Evolutionary conservation across 306 rosid species (phyloP).

Genomic region (Boehmeria nivea): DNA sequence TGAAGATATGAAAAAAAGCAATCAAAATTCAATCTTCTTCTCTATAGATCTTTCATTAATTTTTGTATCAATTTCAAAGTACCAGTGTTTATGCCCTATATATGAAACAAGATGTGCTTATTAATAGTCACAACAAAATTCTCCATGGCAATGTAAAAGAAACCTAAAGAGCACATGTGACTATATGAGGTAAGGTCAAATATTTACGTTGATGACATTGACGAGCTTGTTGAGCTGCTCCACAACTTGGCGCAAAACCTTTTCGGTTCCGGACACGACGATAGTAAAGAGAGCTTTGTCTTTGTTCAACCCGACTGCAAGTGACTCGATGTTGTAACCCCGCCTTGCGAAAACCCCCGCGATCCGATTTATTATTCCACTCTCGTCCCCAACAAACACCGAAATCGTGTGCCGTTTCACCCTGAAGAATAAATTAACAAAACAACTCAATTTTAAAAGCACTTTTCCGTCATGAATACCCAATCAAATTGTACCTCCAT

Average conservation of each 20-base stretch:
- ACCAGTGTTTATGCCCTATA: too few relatives aligned
- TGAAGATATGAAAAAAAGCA: neutral
- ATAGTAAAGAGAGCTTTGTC: constrained; percentile 63
- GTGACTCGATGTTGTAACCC: constrained; percentile 63
- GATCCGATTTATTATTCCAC: constrained; percentile 62
- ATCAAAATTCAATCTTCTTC: too few relatives aligned
- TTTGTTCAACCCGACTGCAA: constrained; percentile 57
- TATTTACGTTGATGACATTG: constrained; percentile 55
- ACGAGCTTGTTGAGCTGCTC: constrained; percentile 62
- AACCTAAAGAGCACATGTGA: too few relatives aligned
- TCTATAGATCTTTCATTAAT: too few relatives aligned
- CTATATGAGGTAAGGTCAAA: too few relatives aligned
- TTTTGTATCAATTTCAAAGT: too few relatives aligned
- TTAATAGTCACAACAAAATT: too few relatives aligned
- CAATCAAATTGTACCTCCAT: too few relatives aligned
- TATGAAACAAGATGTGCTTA: too few relatives aligned
- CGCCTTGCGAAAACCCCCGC: constrained; percentile 64
- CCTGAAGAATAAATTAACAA: constrained; percentile 27
- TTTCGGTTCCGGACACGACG: constrained; percentile 51
- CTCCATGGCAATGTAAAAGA: too few relatives aligned
- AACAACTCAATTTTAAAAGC: neutral
- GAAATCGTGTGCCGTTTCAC: constrained; percentile 52
- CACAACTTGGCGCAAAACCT: constrained; percentile 48
- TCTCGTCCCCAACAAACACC: constrained; percentile 64
- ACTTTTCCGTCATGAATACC: too few relatives aligned